Evolutionary conservation across 169 alveolate genomes (phyloP), one percentile per base, ranked within the genome.

Genomic region (Cryptosporidium ubiquitum): DNA sequence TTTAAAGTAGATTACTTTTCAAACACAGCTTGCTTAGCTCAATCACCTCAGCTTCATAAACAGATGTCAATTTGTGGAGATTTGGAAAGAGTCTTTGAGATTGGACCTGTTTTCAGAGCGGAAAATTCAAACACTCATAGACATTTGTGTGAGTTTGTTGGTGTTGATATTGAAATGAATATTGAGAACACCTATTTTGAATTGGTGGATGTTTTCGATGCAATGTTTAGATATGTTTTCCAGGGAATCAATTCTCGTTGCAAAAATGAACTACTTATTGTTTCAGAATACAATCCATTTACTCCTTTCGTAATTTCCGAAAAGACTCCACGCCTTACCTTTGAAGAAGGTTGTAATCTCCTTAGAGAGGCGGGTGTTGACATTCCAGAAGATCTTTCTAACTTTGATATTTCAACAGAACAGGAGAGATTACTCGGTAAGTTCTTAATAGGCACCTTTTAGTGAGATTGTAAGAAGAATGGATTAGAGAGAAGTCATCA

Each of bases 21-120:
- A 64, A 73, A 95, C 58, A 86, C 91, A 60, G 98, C 98, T 44
- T 97, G 98, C 89, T 93, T 99, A 68, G 99, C 99, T 35, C 99
- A 99, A 94, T 97, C 99, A 20, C 99, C 99, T 18, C 99, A 99
- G 94, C 95, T 99, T 61, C 97, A 98, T 96, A 99, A 99, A 94
- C 99, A 99, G 92, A 98, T 99, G 99, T 98, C 99, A 71, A 94
- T 99, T 37, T 94, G 96, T 92, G 97, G 98, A 31, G 99, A 98
- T 91, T 93, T 98, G 92, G 96, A 95, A 39, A 84, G 99, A 69
- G 99, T 99, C 6, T 99, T 97, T 86, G 99, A 99, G 94, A 96
- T 99, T 39, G 99, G 97, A 5, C 99, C 99, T 26, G 99, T 99
- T 37, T 99, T 99, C 94, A 93, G 99, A 74, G 99, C 99, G 4